Evolutionary conservation across 768 basidiomycete genomes (phyloP), one percentile per base, ranked within the genome.

Genomic region (Pulveroboletus sp.): DNA sequence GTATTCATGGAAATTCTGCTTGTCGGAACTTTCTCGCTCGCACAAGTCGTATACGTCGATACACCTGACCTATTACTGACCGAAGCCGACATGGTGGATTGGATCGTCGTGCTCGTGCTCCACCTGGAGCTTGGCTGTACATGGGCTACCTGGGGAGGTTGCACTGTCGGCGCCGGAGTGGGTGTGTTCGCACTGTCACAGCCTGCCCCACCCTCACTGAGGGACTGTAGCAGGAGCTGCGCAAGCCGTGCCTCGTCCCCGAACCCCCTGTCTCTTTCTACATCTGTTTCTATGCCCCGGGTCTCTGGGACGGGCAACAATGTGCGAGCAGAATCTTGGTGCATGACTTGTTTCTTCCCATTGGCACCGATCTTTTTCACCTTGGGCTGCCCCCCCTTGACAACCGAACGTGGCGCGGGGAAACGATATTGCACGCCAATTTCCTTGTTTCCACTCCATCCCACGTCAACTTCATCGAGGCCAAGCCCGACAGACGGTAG

Each of bases 41-140:
- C 56, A 42, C 61, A 66, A 21, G 64, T 63, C 26, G 61, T 58
- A 24, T 66, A 63, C 14, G 63, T 66, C 18, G 63, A 64, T 43
- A 61, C 40, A 27, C 58, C 63, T 1, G 63, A 64, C 47, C 50
- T 50, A 15, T 63, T 63, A 47, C 63, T 66, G 6, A 61, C 44
- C 6, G 63, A 64, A 41, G 50, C 53, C n/a, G 63, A 66, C 36
- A 52, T 45, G 37, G 57, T 17, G 27, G 66, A 68, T 46, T 46
- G 62, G 33, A 62, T 51, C 5, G 66, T 63, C 9, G 66, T 68
- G 35, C 66, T 60, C n/a, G 63, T 51, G 47, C 66, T 68, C 66
- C 66, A 68, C 28, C 68, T 54, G 13, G 66, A 68, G 17, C 5
- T 44, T 42, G 54, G 57, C 6, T 54, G 61, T 9, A 51, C n/a